These are phyloP conservation scores for Leccinum variicolor DNA, from an alignment of 768 basidiomycete species.

Conservation along the genomic window DNA sequence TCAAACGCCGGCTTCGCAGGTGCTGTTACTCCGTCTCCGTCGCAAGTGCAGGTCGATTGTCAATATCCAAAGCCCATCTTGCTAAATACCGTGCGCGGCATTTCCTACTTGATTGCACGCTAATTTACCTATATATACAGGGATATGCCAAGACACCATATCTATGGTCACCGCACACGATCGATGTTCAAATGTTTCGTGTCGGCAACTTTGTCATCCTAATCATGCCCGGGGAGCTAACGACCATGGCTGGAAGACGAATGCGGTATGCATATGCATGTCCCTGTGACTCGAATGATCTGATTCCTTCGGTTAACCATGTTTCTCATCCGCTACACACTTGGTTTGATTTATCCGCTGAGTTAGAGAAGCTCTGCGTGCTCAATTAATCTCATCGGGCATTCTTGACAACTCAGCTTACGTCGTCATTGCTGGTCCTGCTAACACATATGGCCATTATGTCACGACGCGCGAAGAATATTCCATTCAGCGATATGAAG, in stretches of 20 bases:
- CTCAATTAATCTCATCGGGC: constrained; percentile 57
- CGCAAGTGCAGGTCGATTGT: constrained; percentile 60
- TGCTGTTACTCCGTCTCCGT: constrained; percentile 60
- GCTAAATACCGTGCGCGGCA: constrained; percentile 49
- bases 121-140: constrained; percentile 31
- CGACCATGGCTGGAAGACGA: constrained; percentile 79
- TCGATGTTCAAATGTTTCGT: constrained; percentile 75
- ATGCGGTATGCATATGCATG: constrained; percentile 49
- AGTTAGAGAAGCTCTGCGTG: constrained; percentile 62
- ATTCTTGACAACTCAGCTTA: constrained; percentile 66
- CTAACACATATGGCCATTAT: constrained; percentile 77
- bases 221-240: constrained; percentile 74
- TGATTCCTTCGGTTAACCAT: neutral
- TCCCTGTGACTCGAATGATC: neutral
- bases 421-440: constrained; percentile 78
- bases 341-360: neutral
- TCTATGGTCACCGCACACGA: constrained; percentile 69
- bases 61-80: constrained; percentile 78
- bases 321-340: neutral
- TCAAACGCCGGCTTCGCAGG: neutral
- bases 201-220: constrained; percentile 74
- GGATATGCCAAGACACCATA: constrained; percentile 68
- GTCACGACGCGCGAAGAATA: constrained; percentile 74
- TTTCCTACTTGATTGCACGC: neutral
- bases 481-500: constrained; percentile 73